Percentiles rank a stretch among this genome's conserved stretches.
phyloP scores from a whole-genome alignment of 805 yeast species.

The Komagataella pastoris region DNA sequence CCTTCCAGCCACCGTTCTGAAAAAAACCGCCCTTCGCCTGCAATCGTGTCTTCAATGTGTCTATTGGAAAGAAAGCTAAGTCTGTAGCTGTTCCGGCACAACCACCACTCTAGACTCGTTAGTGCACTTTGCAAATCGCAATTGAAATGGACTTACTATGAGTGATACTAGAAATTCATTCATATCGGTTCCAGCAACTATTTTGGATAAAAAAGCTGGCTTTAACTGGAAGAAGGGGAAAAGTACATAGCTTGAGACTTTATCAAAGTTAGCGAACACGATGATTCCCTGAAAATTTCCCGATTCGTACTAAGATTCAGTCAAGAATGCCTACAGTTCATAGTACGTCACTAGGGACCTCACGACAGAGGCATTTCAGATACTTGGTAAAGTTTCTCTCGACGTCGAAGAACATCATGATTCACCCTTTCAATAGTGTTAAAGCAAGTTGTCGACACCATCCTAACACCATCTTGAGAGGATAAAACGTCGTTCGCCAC shows the following conservation, averaged over 20 bases:
- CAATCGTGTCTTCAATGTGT: slow-evolving; percentile 83
- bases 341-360: neutral
- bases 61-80: slow-evolving; percentile 89
- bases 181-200: slow-evolving; percentile 1
- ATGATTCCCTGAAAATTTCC: neutral
- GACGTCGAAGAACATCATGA: neutral
- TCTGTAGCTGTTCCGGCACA: slow-evolving; percentile 96
- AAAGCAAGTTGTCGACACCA: neutral
- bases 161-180: slow-evolving; percentile 7
- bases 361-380: too few species aligned
- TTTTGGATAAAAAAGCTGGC: neutral
- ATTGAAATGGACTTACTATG: slow-evolving; percentile 4
- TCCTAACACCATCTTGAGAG: neutral
- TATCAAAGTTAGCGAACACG: neutral
- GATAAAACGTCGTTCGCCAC: neutral
- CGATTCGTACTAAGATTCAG: neutral
- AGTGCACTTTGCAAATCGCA: neutral
- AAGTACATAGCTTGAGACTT: neutral
- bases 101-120: slow-evolving; percentile 54
- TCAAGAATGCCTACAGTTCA: neutral
- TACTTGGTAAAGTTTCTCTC: neutral
- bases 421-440: neutral
- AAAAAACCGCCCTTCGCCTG: slow-evolving; percentile 96
- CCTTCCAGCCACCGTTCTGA: slow-evolving; percentile 83
- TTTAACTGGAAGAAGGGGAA: neutral